Base-by-base conservation (phyloP, 345 rosid genomes). In the Gossypium herbaceum region DNA sequence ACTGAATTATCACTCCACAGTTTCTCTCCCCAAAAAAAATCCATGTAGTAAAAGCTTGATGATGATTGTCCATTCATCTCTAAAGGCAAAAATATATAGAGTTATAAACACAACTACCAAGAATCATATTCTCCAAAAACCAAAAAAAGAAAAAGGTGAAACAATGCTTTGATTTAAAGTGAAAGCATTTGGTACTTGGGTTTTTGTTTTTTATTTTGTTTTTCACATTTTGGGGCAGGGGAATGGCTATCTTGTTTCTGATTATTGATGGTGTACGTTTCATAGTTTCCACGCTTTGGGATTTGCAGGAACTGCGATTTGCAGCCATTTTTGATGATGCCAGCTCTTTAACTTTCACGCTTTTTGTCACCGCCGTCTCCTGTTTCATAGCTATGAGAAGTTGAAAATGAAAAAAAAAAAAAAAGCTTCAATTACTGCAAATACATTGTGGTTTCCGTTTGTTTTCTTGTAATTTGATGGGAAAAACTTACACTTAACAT, bases 221-320 rank as follows among this genome's bases (percentile, higher is more conserved):
- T 34, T 34, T 34, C 7, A 34, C 5, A 5, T 34, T 34, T 34
- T 34, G 41, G 10, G 67, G 15, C 15, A 15, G 20, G 56, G n/a
- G 9, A 27, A 88, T 85, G 88, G 85, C 64, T 43, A 73, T 87
- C 6, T 51, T 87, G 75, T 20, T 71, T 20, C 74, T 41, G 78
- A 65, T 83, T n/a, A 25, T 82, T 55, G 77, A 82, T 51, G 86
- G 86, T 60, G n/a, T 83, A 13, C 52, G 79, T 43, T 61, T 78
- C 19, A 80, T 80, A 68, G 83, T 84, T 73, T 79, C 85, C 24
- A 89, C 93, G 13, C 76, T 85, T 11, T 89, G 91, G 93, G 83
- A 83, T 66, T 76, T 89, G 60, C 93, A 85, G 75, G 93, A 89
- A 54, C 72, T 84, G 80, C 75, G 89, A 9, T 83, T 86, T 24